Conservation (phyloP, 768 basidiomycete genomes). For the Mycena amicta region DNA sequence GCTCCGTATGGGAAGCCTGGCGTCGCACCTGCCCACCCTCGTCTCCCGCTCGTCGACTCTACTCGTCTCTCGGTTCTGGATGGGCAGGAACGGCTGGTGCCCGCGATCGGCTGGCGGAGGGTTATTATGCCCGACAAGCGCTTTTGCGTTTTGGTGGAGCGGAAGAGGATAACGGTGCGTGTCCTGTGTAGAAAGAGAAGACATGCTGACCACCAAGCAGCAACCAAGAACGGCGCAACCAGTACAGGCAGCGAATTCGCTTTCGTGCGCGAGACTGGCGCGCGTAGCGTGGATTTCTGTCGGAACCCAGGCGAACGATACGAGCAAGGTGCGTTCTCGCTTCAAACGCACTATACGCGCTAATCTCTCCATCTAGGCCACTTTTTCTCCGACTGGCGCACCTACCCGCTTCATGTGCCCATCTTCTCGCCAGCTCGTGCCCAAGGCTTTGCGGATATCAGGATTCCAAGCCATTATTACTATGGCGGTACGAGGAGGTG, state of each 20-base stretch:
- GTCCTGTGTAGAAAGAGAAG: background rate
- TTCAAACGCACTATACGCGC: background rate
- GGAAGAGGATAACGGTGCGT: background rate
- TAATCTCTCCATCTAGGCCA: slow-evolving; percentile 51
- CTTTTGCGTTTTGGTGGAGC: slow-evolving; percentile 11
- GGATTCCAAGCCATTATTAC: slow-evolving; percentile 97
- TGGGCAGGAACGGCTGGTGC: slow-evolving; percentile 27
- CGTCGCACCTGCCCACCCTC: slow-evolving; percentile 86
- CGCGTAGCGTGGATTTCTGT: slow-evolving; percentile 73
- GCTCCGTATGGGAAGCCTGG: slow-evolving; percentile 93
- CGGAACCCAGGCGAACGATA: slow-evolving; percentile 79
- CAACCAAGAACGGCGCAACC: slow-evolving; percentile 13
- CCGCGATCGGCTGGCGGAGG: slow-evolving; percentile 9
- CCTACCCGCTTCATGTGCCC: slow-evolving; percentile 86
- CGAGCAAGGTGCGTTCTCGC: slow-evolving; percentile 47
- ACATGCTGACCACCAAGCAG: background rate
- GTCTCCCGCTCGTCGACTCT: slow-evolving; percentile 80
- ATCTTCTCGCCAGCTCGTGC: slow-evolving; percentile 92
- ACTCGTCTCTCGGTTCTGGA: slow-evolving; percentile 68
- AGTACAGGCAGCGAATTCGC: slow-evolving; percentile 55
- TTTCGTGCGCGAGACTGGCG: slow-evolving; percentile 66
- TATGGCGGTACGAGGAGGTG: slow-evolving; percentile 69
- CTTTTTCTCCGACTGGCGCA: slow-evolving; percentile 97
- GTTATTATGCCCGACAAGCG: slow-evolving; percentile 16
- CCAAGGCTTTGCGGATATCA: slow-evolving; percentile 83